Conservation (phyloP, 192 early-diverging fungal genomes). For the Glomus cerebriforme region DNA sequence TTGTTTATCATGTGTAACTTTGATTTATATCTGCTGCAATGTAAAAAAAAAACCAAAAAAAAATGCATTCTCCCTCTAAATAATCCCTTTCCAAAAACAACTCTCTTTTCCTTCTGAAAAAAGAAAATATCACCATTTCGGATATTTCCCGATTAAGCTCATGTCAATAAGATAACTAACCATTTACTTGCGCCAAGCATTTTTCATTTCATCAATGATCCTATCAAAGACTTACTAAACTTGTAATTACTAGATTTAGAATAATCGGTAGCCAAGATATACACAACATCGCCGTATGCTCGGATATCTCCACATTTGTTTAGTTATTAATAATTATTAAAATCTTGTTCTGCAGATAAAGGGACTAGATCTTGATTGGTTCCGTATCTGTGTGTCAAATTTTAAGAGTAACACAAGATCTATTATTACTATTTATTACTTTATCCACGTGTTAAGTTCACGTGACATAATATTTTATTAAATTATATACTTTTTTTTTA, state of each 20-base stretch:
- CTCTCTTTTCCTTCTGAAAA: background rate
- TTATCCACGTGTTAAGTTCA: background rate
- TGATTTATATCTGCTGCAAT: background rate
- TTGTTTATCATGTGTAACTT: background rate
- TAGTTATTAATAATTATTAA: background rate
- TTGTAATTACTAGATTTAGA: background rate
- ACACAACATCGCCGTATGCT: background rate
- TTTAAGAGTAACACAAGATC: background rate
- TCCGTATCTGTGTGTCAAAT: background rate
- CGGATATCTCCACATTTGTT: background rate
- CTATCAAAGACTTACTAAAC: background rate
- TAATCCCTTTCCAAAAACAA: background rate
- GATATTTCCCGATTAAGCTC: background rate
- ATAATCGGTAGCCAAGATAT: background rate
- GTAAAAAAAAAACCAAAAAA: too few relatives aligned
- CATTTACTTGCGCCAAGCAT: background rate
- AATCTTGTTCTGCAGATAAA: background rate
- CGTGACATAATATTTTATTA: background rate
- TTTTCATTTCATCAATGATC: background rate
- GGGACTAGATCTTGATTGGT: background rate
- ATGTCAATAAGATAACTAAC: background rate
- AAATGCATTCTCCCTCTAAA: background rate
- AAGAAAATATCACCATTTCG: background rate
- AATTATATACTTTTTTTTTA: too few relatives aligned
- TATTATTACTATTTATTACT: background rate